Conservation (phyloP, 176 grass and related monocot species). For the Coix lacrymajobi region DNA sequence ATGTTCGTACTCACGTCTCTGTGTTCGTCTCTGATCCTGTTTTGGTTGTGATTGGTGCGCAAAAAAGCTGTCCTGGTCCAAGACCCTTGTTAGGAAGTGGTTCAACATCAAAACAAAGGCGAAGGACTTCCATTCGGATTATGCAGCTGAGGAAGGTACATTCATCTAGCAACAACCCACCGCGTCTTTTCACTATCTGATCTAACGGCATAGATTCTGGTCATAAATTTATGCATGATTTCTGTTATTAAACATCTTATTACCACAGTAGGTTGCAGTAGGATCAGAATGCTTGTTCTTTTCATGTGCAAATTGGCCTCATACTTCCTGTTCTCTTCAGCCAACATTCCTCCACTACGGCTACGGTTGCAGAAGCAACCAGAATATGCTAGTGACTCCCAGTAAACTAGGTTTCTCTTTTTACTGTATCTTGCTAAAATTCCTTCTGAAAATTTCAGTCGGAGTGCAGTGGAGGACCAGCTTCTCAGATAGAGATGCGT, state of each 20-base stretch:
- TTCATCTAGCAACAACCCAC: neutral
- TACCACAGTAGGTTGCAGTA: neutral
- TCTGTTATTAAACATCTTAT: neutral
- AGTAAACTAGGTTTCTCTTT: slow-evolving; percentile 7
- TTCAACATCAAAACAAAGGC: slow-evolving; percentile 94
- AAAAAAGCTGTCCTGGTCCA: slow-evolving; percentile 91
- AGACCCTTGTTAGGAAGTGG: slow-evolving; percentile 87
- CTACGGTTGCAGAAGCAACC: slow-evolving; percentile 24
- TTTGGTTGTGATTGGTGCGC: slow-evolving; percentile 32
- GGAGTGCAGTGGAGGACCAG: slow-evolving; percentile 55
- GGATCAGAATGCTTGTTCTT: neutral
- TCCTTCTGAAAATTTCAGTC: slow-evolving; percentile 44
- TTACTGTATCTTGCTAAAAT: slow-evolving; percentile 11
- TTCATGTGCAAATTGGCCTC: slow-evolving; percentile 7
- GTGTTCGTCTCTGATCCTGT: slow-evolving; percentile 8
- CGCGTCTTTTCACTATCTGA: neutral
- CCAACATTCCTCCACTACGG: neutral
- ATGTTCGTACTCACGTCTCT: neutral
- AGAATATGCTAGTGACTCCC: slow-evolving; percentile 12
- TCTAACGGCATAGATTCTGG: neutral
- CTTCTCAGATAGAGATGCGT: slow-evolving; percentile 73
- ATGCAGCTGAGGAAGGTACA: slow-evolving; percentile 54
- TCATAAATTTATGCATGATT: neutral
- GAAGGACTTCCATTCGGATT: slow-evolving; percentile 73
- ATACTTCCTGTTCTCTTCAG: slow-evolving; percentile 12